These are phyloP conservation scores for Bretschneidera sinensis DNA, from an alignment of 345 rosid genomes.

Conservation along the genomic window DNA sequence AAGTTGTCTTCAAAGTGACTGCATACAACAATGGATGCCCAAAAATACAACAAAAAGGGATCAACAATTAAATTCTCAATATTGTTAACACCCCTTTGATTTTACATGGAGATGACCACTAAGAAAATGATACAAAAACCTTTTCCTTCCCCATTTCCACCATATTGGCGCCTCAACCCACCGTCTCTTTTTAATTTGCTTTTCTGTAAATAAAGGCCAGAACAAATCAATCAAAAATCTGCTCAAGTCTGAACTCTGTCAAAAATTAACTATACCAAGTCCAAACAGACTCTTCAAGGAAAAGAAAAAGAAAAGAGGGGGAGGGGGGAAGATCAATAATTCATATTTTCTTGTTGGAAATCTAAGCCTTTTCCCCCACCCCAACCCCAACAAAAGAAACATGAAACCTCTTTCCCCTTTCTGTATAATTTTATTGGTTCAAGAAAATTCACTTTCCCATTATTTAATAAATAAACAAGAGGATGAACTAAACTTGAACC, in stretches of 20 bases:
- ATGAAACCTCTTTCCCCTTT: no score
- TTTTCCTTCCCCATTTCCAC: constrained; percentile 82
- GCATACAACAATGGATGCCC: no score
- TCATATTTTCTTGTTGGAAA: not conserved
- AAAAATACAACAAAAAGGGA: no score
- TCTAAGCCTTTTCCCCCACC: not conserved
- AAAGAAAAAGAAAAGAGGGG: not conserved
- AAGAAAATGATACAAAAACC: constrained; percentile 50
- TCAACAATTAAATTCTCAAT: constrained; percentile 7
- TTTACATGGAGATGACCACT: constrained; percentile 36
- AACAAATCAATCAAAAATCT: not conserved
- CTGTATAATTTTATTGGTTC: no score
- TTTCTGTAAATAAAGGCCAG: constrained; percentile 34
- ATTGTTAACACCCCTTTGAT: constrained; percentile 21
- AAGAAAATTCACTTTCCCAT: not conserved
- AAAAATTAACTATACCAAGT: not conserved
- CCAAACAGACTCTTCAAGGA: no score
- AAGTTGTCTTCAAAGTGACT: no score
- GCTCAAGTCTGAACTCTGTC: not conserved
- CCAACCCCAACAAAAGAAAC: not conserved
- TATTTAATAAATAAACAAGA: not conserved
- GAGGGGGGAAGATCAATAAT: constrained; percentile 3
- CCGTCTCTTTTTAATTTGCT: constrained; percentile 41
- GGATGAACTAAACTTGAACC: not conserved
- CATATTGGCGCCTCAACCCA: constrained; percentile 42